Evolutionary conservation across 164 flowering plant genomes (phyloP).

Genomic region (Chloranthus sessilifolius): DNA sequence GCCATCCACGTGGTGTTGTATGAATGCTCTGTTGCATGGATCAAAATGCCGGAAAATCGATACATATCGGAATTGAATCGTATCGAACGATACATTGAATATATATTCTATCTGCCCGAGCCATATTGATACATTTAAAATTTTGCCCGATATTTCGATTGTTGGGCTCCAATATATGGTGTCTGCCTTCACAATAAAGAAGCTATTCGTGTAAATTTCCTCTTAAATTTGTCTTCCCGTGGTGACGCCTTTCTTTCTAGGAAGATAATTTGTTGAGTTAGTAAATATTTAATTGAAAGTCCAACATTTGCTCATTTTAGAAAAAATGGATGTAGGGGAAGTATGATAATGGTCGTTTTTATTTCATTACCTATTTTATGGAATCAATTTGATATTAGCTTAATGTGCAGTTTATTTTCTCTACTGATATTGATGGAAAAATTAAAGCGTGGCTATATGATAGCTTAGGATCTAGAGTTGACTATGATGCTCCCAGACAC

Average conservation of each 20-base stretch:
- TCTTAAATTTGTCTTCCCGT: background rate
- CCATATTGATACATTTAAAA: too few species aligned
- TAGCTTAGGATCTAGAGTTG: conserved; percentile 75
- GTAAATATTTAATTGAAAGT: background rate
- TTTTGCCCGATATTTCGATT: too few species aligned
- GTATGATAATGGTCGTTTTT: too few species aligned
- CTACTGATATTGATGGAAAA: conserved; percentile 81
- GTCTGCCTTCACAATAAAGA: background rate
- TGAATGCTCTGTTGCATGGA: too few species aligned
- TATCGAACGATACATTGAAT: too few species aligned
- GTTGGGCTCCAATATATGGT: background rate
- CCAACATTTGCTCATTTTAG: background rate
- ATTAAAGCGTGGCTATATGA: conserved; percentile 91
- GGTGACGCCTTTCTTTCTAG: background rate
- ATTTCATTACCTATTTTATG: background rate
- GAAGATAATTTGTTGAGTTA: background rate
- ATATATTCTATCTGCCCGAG: too few species aligned
- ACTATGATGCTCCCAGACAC: conserved; percentile 81
- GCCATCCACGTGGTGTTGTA: too few species aligned
- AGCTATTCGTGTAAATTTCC: background rate
- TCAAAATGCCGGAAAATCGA: too few species aligned
- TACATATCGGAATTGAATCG: too few species aligned
- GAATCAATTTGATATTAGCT: background rate
- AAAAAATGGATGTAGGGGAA: too few species aligned
- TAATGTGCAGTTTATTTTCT: conserved; percentile 64